phyloP scores from a whole-genome alignment of 2,329 filamentous ascomycete genomes.

The Sclerotinia spermophila region DNA sequence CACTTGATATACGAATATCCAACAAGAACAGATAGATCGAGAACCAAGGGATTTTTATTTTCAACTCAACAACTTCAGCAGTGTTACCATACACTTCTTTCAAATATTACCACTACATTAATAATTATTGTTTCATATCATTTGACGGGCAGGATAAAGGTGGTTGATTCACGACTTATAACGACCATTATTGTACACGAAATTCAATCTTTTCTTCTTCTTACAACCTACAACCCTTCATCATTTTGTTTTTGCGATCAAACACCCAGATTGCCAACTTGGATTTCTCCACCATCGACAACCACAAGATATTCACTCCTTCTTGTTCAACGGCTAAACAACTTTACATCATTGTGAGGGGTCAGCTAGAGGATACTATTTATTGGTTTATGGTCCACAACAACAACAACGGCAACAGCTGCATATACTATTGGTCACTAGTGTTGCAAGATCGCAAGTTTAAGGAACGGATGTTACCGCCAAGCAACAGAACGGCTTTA shows the following conservation, averaged over 20 bases:
- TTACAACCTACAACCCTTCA: background rate
- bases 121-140: constrained; percentile 16
- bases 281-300: background rate
- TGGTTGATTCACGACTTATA: constrained; percentile 18
- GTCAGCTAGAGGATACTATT: background rate
- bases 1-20: background rate
- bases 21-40: background rate
- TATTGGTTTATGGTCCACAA: constrained; percentile 14
- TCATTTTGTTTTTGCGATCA: background rate
- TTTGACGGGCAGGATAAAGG: constrained; percentile 6
- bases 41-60: background rate
- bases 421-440: background rate
- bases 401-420: constrained; percentile 1
- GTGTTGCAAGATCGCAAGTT: background rate
- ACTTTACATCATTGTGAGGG: background rate
- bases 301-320: background rate
- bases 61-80: constrained; percentile 1
- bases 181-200: constrained; percentile 14
- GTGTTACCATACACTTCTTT: background rate
- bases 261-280: background rate
- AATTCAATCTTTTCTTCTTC: background rate
- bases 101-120: background rate
- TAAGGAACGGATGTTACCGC: constrained; percentile 19
- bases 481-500: constrained; percentile 11
- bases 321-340: background rate